Evolutionary conservation across 805 yeast genomes (phyloP).

Genomic region (Saturnispora dispora): DNA sequence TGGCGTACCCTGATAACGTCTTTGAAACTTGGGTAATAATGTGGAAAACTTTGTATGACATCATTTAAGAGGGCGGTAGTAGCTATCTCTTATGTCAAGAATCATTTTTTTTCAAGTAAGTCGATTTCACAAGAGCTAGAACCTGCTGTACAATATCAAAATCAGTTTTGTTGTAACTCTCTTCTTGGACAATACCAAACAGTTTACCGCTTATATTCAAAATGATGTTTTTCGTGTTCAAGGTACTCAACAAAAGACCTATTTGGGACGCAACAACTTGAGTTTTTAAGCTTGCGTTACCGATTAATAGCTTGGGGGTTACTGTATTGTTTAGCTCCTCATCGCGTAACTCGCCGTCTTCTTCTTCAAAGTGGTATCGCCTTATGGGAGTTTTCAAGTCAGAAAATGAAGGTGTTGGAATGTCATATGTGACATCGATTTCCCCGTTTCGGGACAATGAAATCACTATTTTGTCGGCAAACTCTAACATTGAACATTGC

Average conservation of each 20-base stretch:
- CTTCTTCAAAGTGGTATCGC: constrained; percentile 6
- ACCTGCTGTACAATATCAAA: constrained; percentile 34
- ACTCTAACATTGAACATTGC: constrained; percentile 23
- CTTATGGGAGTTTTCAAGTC: constrained; percentile 16
- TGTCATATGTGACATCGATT: constrained; percentile 40
- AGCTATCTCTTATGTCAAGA: too few species aligned
- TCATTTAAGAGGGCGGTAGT: too few species aligned
- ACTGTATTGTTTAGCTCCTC: constrained; percentile 10
- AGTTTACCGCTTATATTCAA: constrained; percentile 39
- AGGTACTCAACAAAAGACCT: constrained; percentile 32
- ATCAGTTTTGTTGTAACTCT: constrained; percentile 31
- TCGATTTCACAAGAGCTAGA: constrained; percentile 22
- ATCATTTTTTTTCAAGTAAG: neutral
- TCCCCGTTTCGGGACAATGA: constrained; percentile 36
- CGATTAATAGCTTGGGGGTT: constrained; percentile 32
- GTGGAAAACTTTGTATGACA: too few species aligned
- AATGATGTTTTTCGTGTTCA: constrained; percentile 32
- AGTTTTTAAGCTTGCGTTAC: constrained; percentile 37
- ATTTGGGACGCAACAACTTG: constrained; percentile 40
- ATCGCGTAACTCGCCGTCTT: constrained; percentile 27
- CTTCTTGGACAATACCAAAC: constrained; percentile 24
- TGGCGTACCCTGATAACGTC: too few species aligned
- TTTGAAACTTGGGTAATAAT: too few species aligned
- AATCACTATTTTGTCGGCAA: constrained; percentile 34
- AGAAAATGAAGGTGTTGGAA: constrained; percentile 24